These are phyloP conservation scores for Epicoccum sorghinum DNA, from an alignment of 2,329 filamentous ascomycete genomes.

Conservation along the genomic window DNA sequence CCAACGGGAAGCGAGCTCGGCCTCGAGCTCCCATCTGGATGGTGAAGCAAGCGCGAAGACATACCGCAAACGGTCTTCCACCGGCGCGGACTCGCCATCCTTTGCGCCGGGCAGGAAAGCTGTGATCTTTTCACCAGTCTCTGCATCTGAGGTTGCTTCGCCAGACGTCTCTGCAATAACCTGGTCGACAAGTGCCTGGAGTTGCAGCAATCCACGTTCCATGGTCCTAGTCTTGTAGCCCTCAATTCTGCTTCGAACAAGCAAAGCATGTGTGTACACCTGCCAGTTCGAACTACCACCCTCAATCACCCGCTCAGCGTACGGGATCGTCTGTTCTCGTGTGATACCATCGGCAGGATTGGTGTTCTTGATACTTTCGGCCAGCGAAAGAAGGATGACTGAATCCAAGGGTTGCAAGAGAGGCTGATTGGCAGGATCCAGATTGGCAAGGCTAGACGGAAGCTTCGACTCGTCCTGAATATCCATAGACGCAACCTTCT, in stretches of 20 bases:
- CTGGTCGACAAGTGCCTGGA: conserved; percentile 95
- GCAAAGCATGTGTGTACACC: conserved; percentile 89
- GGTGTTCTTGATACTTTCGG: conserved; percentile 89
- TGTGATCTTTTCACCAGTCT: conserved; percentile 59
- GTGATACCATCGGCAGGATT: conserved; percentile 85
- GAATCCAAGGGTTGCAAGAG: conserved; percentile 83
- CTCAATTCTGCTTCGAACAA: conserved; percentile 90
- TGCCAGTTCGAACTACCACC: conserved; percentile 97
- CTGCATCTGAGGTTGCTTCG: conserved; percentile 30
- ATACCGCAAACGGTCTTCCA: conserved; percentile 77
- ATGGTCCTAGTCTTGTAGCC: conserved; percentile 84
- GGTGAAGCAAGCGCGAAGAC: conserved; percentile 84
- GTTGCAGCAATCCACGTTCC: conserved; percentile 86
- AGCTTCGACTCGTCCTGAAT: conserved; percentile 59
- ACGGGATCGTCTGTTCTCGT: conserved; percentile 91
- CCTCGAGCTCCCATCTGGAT: conserved; percentile 90
- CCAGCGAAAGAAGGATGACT: conserved; percentile 78
- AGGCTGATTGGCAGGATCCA: conserved; percentile 82
- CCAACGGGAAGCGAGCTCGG: conserved; percentile 93
- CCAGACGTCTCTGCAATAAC: conserved; percentile 81
- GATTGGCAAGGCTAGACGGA: conserved; percentile 64
- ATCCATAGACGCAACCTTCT: conserved; percentile 54
- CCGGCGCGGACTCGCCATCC: conserved; percentile 76
- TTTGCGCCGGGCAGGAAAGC: conserved; percentile 83
- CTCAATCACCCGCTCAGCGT: conserved; percentile 83